Evolutionary conservation across 306 rosid species (phyloP), one percentile per base, ranked within the genome.

Genomic region (Begonia fuchsioides): DNA sequence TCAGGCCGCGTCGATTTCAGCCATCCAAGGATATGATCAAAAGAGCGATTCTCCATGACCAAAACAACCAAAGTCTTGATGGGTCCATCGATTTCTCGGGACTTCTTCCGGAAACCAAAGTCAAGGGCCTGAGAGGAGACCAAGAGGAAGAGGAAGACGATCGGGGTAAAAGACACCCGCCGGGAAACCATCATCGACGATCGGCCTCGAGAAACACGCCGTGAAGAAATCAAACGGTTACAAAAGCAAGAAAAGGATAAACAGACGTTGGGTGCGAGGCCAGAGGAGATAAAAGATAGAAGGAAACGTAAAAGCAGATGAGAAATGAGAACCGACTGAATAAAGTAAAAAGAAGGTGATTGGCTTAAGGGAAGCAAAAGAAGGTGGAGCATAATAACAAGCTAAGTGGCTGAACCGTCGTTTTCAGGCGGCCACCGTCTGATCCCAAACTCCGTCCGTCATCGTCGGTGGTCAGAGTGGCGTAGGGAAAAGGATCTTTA

Each of bases 21-120:
- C 94, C 93, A 83, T 1, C 94, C 96, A 6, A 83, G 63, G 0
- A 88, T 57, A 44, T 88, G 96, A 63, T 88, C 96, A n/a, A 88
- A 88, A 54, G 96, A 88, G 26, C 96, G 96, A 39, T 88, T 88
- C 17, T 88, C 94, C 96, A 83, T 88, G 38, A 88, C 86, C 15
- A 88, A 6, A 17, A 88, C 78, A 16, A 88, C 90, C 0, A 88
- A 7, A 49, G 94, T 88, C 40, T 83, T 88, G 48, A 88, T 83
- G 4, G 93, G 96, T 5, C 96, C 93, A 0, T 51, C 3, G 71
- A 80, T 78, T 57, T 65, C 72, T 63, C 68, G 87, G 39, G 56
- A 63, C 43, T 52, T 62, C 17, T 57, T 60, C 50, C 43, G 64
- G 35, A 67, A 47, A 40, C 26, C 26, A 46, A 55, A 15, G 14